These are phyloP conservation scores for Dothideomycetes sp. DNA, from an alignment of 2,329 filamentous ascomycete genomes.

Conservation along the genomic window DNA sequence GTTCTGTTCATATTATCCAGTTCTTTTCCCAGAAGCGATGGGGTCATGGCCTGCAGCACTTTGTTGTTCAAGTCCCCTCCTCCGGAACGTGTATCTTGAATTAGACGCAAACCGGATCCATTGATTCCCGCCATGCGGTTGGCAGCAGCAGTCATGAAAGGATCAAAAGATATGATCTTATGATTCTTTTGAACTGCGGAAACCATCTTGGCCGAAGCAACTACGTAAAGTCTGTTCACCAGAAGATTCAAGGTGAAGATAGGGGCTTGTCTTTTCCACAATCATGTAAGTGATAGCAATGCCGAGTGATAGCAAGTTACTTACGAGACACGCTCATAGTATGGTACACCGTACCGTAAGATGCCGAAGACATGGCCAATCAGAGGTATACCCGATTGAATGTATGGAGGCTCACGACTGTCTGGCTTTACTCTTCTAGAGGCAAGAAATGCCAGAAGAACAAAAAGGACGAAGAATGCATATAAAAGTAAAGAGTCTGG, in stretches of 20 bases:
- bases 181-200: slow-evolving; percentile 31
- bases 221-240: background rate
- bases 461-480: too few species aligned
- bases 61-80: background rate
- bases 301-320: background rate
- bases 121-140: slow-evolving; percentile 31
- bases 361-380: background rate
- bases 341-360: background rate
- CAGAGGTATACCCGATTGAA: background rate
- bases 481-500: too few species aligned
- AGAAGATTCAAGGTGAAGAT: background rate
- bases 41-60: slow-evolving; percentile 22
- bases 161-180: slow-evolving; percentile 35
- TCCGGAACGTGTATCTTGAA: slow-evolving; percentile 17
- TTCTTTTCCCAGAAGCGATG: slow-evolving; percentile 24
- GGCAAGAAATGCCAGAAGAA: too few species aligned
- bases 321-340: background rate
- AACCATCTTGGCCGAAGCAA: slow-evolving; percentile 21
- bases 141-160: slow-evolving; percentile 31
- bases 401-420: background rate
- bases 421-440: too few species aligned
- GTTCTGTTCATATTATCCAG: slow-evolving; percentile 29
- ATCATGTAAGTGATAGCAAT: background rate
- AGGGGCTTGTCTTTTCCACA: background rate
- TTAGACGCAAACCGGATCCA: slow-evolving; percentile 22